Evolutionary conservation across 768 basidiomycete species (phyloP), one percentile per base, ranked within the genome.

Genomic region (Pleurotus citrinopileatus): DNA sequence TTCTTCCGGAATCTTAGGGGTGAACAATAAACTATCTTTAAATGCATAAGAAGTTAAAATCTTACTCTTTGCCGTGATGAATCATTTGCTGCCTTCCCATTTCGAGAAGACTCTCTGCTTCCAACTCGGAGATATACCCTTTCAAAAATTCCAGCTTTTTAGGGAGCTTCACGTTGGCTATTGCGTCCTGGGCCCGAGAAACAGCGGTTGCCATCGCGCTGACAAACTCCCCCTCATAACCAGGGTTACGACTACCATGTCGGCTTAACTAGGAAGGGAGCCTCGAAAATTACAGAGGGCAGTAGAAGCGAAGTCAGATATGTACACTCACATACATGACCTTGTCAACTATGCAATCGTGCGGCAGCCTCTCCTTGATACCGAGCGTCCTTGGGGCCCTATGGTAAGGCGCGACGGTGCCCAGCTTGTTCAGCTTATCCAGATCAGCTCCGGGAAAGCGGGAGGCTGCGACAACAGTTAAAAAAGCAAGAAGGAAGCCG

Each of bases 181-280:
- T 44, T n/a, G 26, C 20, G 9, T 42, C 40, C 19, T n/a, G 40
- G 3, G 40, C 40, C 15, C 19, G 40, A 20, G 40, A 8, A 22
- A 42, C 40, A 12, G 9, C 19, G 19, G 12, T 22, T 8, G 19
- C 40, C 40, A 42, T 42, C 10, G 12, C 32, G 10, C 10, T 34
- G 40, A 42, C 9, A n/a, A 8, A 42, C 15, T 12, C 40, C 9
- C 15, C n/a, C 19, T 47, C 46, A 26, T 27, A 29, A 7, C 46
- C 46, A 29, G 46, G 46, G 17, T 47, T 25, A n/a, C 46, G 22
- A 29, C 46, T 47, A 28, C 46, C 46, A 15, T 47, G 46, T 15
- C 23, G 46, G 27, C 25, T 47, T 26, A 47, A 26, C 46, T 47
- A 27, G 40, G 46, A 26, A 29, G 7, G 46, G 28, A 26, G 22